A percentile compares a stretch with the other conserved stretches of the same genome.
Evolutionary conservation across 805 yeast species (phyloP).

Genomic region (Vanderwaltozyma verrucispora): DNA sequence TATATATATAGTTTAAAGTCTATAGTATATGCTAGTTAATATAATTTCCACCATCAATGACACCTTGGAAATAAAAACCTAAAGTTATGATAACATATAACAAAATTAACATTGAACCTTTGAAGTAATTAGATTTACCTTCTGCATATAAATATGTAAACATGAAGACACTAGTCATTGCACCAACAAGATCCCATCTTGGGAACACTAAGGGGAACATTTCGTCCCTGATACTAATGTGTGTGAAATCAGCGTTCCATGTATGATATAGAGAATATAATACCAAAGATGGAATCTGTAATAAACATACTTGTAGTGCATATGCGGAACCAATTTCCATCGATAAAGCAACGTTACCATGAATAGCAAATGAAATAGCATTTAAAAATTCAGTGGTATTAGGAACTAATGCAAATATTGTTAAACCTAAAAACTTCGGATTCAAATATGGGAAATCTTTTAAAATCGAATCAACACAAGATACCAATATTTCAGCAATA

Average conservation of each 20-base stretch:
- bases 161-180: constrained; percentile 73
- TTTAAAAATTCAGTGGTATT: constrained; percentile 94
- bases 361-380: constrained; percentile 92
- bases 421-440: constrained; percentile 86
- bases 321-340: constrained; percentile 98
- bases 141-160: constrained; percentile 93
- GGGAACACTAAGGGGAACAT: constrained; percentile 85
- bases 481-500: constrained; percentile 89
- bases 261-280: constrained; percentile 53
- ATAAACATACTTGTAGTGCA: constrained; percentile 86
- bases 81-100: constrained; percentile 62
- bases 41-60: constrained; percentile 9
- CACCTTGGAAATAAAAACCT: constrained; percentile 63
- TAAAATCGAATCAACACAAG: constrained; percentile 83
- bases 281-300: constrained; percentile 88
- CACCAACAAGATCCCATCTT: constrained; percentile 87
- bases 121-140: constrained; percentile 92
- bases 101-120: constrained; percentile 79
- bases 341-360: constrained; percentile 91
- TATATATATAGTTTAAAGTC: no score
- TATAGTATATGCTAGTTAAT: no score
- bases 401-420: constrained; percentile 92
- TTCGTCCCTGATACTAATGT: constrained; percentile 27
- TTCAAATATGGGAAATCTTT: constrained; percentile 59
- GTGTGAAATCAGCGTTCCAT: constrained; percentile 25